Evolutionary conservation across 2,329 filamentous ascomycete species (phyloP), one percentile per base, ranked within the genome.

Genomic region (Orbilia brochopaga): DNA sequence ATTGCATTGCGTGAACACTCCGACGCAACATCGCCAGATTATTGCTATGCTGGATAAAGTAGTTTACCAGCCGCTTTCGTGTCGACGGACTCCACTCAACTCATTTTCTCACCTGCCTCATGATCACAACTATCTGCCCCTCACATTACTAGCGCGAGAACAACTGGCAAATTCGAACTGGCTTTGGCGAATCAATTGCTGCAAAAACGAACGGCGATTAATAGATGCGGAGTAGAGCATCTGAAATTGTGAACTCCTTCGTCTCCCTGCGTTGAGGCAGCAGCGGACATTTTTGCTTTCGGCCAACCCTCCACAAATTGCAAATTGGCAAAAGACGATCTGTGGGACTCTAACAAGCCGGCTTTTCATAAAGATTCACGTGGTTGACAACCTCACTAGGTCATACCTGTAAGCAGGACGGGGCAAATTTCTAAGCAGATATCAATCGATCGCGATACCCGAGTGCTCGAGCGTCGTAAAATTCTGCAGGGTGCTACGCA

Each of bases 1-100:
- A 48, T 59, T 63, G 40, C 15, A 70, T 70, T 70, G 59, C 59
- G 66, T 70, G 53, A 27, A 48, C 44, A 59, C 66, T 60, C 66
- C 66, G 66, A 64, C 56, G 60, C 66, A 59, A 70, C 51, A 55
- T 65, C 56, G 46, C 60, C 42, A 24, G 51, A 8, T 57, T 35
- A 53, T n/a, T 19, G 15, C 17, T 13, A 2, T 15, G 30, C 55
- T 65, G 67, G 67, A 50, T 72, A 72, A 72, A 72, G 32, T 56
- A 72, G 52, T 72, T 72, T 72, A 72, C 54, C 67, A 72, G 67
- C 67, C 67, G 67, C 55, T 59, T 51, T 53, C 60, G 56, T 42
- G 24, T 37, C 23, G 44, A 48, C 44, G 17, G n/a, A 19, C 44
- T 48, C 44, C 44, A 48, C 44, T 48, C 19, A 3, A 21, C 5